These are phyloP conservation scores for Cynara cardunculus DNA, from an alignment of 129 eudicot species.

Conservation along the genomic window DNA sequence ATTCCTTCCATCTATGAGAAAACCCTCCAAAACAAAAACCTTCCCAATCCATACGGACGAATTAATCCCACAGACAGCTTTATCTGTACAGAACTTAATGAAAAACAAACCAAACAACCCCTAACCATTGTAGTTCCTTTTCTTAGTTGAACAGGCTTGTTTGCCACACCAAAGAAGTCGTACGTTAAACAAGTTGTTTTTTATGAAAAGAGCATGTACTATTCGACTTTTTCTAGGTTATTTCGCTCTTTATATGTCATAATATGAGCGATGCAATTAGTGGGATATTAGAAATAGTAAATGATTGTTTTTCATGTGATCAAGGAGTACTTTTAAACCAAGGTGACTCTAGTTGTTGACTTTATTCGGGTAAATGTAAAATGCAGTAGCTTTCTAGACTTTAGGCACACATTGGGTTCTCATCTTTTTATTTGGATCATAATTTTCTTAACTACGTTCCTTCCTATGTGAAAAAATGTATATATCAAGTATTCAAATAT, in stretches of 20 bases:
- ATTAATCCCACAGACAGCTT: too few relatives aligned
- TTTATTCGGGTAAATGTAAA: not conserved
- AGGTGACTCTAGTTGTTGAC: too few relatives aligned
- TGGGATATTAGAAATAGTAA: not conserved
- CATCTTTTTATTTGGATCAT: not conserved
- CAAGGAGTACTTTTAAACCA: not conserved
- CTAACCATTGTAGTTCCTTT: constrained; percentile 9
- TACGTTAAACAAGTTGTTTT: not conserved
- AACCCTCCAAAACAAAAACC: too few relatives aligned
- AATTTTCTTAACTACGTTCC: not conserved
- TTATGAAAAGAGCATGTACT: constrained; percentile 6
- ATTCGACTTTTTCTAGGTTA: not conserved
- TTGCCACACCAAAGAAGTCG: constrained; percentile 4
- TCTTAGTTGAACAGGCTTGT: too few relatives aligned
- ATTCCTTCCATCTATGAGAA: too few relatives aligned
- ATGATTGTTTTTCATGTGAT: constrained; percentile 3
- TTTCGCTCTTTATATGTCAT: not conserved
- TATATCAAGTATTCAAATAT: constrained; percentile 10
- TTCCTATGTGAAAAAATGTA: not conserved
- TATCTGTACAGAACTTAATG: too few relatives aligned
- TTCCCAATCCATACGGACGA: too few relatives aligned
- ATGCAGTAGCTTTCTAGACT: not conserved
- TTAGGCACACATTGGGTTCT: not conserved
- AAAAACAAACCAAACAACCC: not conserved
- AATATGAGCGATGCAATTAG: constrained; percentile 5